Evolutionary conservation across 169 alveolate species (phyloP), one percentile per base, ranked within the genome.

Genomic region (Plasmodium relictum): DNA sequence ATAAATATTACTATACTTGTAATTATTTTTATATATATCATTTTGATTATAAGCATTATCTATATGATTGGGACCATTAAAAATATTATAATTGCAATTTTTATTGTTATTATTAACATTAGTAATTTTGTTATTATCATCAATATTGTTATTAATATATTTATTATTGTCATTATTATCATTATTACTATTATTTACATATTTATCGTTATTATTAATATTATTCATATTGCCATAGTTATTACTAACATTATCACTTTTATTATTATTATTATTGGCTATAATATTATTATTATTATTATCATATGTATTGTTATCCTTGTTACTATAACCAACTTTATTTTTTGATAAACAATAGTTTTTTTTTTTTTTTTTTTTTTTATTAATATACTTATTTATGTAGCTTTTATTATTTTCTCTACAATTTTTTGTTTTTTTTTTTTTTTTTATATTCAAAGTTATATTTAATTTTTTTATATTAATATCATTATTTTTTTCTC

Each of bases 401-500:
- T 31, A 31, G 39, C 39, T 65, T 1, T 54, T 26, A 4, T 20
- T 61, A n/a, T 9, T 52, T 42, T 66, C 52, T 14, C 31, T 73
- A 20, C 44, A 14, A 0, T 9, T 61, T 14, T 69, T 26, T 2
- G 0, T 59, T 24, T 20, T 44, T 2, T 9, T 65, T 9, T 26
- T 18, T 69, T 48, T 72, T 59, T 42, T 83, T 68, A 83, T 83
- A 9, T 41, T 24, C 26, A 83, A 62, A 24, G 18, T 66, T 68
- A 83, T 68, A 54, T 83, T 61, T 71, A 83, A 26, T 6, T 83
- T 24, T 37, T 83, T 83, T 45, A 83, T 42, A 39, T 54, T 41
- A 7, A 83, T 22, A 20, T 68, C 26, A 41, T 72, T 37, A 12
- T 14, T 45, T 48, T 54, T n/a, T 54, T 83, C 85, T 39, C 39